Conservation (phyloP, 257 asterid species). For the Capsicum baccatum region DNA sequence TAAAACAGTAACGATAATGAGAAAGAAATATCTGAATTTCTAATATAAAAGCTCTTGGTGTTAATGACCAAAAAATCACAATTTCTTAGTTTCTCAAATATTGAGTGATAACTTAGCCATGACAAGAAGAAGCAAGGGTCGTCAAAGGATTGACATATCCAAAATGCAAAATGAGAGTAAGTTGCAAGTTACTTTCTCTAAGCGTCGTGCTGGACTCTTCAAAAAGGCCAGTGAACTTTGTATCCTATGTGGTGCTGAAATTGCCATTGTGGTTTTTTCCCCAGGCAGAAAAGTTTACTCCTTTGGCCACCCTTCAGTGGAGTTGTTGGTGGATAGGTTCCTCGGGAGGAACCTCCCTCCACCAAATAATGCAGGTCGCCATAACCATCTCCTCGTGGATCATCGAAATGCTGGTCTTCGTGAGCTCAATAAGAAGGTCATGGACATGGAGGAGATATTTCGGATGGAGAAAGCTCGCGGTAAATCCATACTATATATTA, state of each 20-base stretch:
- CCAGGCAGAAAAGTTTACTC: slow-evolving; percentile 54
- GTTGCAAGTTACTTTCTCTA: slow-evolving; percentile 74
- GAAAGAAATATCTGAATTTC: background rate
- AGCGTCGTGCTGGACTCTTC: slow-evolving; percentile 70
- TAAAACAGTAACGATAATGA: background rate
- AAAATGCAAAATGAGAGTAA: slow-evolving; percentile 61
- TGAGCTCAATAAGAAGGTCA: slow-evolving; percentile 51
- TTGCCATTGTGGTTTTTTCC: slow-evolving; percentile 60
- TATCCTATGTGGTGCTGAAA: slow-evolving; percentile 57
- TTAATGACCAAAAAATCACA: background rate
- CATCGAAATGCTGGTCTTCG: slow-evolving; percentile 50
- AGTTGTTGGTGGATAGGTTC: slow-evolving; percentile 41
- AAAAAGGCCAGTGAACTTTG: slow-evolving; percentile 83
- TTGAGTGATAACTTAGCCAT: slow-evolving; percentile 9
- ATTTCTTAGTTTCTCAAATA: background rate
- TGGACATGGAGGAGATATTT: slow-evolving; percentile 39
- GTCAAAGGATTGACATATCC: slow-evolving; percentile 64
- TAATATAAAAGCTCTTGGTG: background rate
- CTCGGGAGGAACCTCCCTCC: background rate
- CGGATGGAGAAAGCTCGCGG: slow-evolving; percentile 38
- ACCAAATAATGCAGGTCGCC: background rate
- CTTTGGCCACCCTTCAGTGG: slow-evolving; percentile 64
- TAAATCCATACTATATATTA: slow-evolving; percentile 30
- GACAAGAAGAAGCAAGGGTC: slow-evolving; percentile 48
- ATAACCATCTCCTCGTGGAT: slow-evolving; percentile 46